phyloP scores from a whole-genome alignment of 2,329 filamentous ascomycete genomes.

The Cladosporium austrohemisphaericum region DNA sequence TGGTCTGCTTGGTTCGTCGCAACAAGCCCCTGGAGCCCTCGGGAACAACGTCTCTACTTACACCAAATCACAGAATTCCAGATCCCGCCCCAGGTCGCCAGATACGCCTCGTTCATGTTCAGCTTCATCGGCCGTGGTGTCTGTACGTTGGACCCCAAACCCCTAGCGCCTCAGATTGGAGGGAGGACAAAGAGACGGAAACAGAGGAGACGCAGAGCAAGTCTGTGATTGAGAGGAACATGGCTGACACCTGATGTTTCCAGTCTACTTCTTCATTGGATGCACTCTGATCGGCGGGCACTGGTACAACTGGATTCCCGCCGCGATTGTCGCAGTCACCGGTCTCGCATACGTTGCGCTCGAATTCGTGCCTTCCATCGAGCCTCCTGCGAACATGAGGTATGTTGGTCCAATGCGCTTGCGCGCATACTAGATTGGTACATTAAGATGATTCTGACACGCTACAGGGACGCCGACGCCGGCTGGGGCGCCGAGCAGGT shows the following conservation, averaged over 20 bases:
- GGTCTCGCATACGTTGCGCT: constrained; percentile 68
- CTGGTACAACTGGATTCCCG: constrained; percentile 69
- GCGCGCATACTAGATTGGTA: background rate
- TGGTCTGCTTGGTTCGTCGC: constrained; percentile 46
- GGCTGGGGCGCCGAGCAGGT: constrained; percentile 54
- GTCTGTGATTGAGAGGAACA: background rate
- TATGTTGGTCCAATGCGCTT: constrained; percentile 22
- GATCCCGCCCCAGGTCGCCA: constrained; percentile 85
- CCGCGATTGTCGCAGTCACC: constrained; percentile 70
- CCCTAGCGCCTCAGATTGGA: background rate
- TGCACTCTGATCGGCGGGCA: constrained; percentile 71
- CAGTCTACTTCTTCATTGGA: constrained; percentile 96
- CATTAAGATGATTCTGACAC: constrained; percentile 15
- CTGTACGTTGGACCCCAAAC: constrained; percentile 60
- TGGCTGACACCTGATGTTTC: constrained; percentile 19
- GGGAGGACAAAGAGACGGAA: background rate
- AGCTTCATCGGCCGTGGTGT: constrained; percentile 92
- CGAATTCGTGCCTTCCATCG: constrained; percentile 50
- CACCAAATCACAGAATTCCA: constrained; percentile 67
- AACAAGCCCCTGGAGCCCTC: background rate
- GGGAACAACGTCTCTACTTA: background rate
- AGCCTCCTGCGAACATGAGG: constrained; percentile 53
- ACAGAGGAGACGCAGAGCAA: too few relatives aligned
- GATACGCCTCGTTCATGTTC: constrained; percentile 97
- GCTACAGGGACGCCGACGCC: constrained; percentile 46